Base-by-base conservation (phyloP, 148 eudicot species). In the Dysphania ambrosioides region DNA sequence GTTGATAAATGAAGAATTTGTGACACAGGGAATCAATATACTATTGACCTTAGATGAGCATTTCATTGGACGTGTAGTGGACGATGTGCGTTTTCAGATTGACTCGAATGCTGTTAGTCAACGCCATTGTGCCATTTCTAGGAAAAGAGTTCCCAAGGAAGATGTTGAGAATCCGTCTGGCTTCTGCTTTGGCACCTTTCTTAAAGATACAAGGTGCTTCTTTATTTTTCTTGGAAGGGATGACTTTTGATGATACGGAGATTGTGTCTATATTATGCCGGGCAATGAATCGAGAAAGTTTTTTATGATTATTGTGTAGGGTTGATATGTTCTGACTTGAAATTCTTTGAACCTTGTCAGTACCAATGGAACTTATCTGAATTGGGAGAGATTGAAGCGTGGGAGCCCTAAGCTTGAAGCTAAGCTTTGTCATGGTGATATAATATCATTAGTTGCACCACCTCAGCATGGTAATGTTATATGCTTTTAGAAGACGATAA, bases 321-420 rank as follows among this genome's bases (percentile, higher is more conserved):
- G 29, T 72, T 55, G 57, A 21, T 35, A 6, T 11, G 63, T 51
- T 72, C 68, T 83, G 66, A 87, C 69, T 71, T 80, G 2, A 51
- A 44, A 55, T 16, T 42, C 36, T 82, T 75, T n/a, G 62, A 71
- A 53, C 64, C 68, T 83, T 73, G 75, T 74, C 89, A 94, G 98
- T 75, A 94, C 93, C 66, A 94, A 94, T 86, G 98, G 98, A 71
- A 90, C 98, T 57, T 94, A 77, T 77, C 75, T 91, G 66, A 94
- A 94, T 58, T 91, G 96, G 93, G 88, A 87, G 77, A 91, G 79
- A 75, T 73, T 90, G 86, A 91, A 76, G 72, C 93, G 86, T 75
- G 85, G 77, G 73, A 85, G 88, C 78, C 35, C 88, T n/a, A 82
- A 71, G 68, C 66, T 68, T 68, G 97, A 88, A 83, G 86, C 86